Evolutionary conservation across 345 rosid species (phyloP).

Genomic region (Noccaea bulbosa): DNA sequence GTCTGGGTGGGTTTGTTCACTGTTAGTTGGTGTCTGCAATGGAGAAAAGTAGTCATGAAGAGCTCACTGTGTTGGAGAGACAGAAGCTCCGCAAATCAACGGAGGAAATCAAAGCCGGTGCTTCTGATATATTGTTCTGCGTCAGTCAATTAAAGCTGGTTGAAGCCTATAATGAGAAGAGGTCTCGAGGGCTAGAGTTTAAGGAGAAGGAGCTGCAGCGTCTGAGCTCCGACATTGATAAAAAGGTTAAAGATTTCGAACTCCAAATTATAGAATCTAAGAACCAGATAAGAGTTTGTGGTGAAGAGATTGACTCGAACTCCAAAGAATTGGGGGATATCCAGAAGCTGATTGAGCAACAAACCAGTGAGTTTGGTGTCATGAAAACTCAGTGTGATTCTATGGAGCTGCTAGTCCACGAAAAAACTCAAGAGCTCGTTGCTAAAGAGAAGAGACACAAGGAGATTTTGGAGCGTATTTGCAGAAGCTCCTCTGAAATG

Average conservation of each 20-base stretch:
- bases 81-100: neutral
- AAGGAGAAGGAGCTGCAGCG: conserved; percentile 26
- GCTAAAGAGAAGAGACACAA: conserved; percentile 14
- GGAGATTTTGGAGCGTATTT: conserved; percentile 23
- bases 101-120: conserved; percentile 14
- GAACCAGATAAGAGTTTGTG: neutral
- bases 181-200: neutral
- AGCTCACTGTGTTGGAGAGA: neutral
- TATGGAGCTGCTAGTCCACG: neutral
- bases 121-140: neutral
- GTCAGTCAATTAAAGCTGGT: conserved; percentile 3
- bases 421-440: conserved; percentile 7
- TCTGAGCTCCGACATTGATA: conserved; percentile 20
- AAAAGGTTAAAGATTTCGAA: neutral
- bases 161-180: conserved; percentile 5
- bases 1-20: neutral
- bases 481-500: conserved; percentile 27
- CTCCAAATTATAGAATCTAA: conserved; percentile 11
- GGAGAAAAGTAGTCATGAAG: conserved; percentile 11
- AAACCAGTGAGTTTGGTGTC: conserved; percentile 21
- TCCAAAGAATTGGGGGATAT: conserved; percentile 15
- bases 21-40: neutral
- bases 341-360: conserved; percentile 25
- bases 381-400: conserved; percentile 14
- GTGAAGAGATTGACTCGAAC: conserved; percentile 4